Evolutionary conservation across 495 filamentous ascomycete species (phyloP).

Genomic region (Aspergillus sclerotiicarbonarius): DNA sequence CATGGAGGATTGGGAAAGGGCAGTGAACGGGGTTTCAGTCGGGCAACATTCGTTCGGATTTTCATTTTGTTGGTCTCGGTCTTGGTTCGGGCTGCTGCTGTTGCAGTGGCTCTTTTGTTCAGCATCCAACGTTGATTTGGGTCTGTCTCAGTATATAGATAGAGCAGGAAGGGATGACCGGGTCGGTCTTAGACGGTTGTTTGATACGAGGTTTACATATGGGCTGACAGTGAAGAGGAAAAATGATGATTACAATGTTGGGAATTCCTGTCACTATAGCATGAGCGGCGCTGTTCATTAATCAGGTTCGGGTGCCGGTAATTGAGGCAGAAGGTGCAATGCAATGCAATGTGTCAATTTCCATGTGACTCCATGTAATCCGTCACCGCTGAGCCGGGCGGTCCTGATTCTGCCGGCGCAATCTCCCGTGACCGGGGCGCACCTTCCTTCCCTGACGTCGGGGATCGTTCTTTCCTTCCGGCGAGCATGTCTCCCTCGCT

Average conservation of each 20-base stretch:
- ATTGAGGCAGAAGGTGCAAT: no score
- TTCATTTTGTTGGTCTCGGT: slow-evolving; percentile 11
- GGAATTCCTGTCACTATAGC: background rate
- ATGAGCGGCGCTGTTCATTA: background rate
- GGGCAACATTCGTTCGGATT: slow-evolving; percentile 21
- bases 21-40: slow-evolving; percentile 10
- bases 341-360: background rate
- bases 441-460: background rate
- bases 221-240: background rate
- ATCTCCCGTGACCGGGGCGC: background rate
- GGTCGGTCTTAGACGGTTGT: background rate
- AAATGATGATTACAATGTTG: background rate
- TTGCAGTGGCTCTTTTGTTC: background rate
- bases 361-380: background rate
- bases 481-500: background rate
- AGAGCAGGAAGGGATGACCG: background rate
- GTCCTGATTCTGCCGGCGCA: background rate
- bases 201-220: background rate
- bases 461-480: background rate
- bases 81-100: background rate
- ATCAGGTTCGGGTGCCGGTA: background rate
- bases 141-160: slow-evolving; percentile 4
- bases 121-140: background rate
- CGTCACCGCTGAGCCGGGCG: background rate
- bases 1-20: slow-evolving; percentile 25